A percentile compares a stretch with the other conserved stretches of the same genome.
Conservation (phyloP, 306 rosid species). For the Castanospermum australe region DNA sequence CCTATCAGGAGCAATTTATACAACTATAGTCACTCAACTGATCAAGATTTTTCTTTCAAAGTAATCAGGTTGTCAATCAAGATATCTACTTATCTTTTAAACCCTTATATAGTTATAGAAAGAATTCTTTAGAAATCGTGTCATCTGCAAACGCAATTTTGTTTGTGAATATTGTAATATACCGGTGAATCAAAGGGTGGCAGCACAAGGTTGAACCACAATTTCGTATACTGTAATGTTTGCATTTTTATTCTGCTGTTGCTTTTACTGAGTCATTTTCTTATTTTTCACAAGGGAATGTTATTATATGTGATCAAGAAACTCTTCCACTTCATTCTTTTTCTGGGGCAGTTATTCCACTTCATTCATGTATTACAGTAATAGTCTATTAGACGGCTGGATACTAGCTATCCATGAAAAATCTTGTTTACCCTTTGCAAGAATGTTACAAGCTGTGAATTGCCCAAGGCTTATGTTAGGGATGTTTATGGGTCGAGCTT, state of each 20-base stretch:
- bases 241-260: neutral
- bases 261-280: neutral
- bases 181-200: constrained; percentile 31
- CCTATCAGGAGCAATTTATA: constrained; percentile 21
- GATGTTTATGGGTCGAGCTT: too few relatives aligned
- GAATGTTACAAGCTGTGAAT: too few relatives aligned
- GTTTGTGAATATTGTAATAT: constrained; percentile 44
- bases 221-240: neutral
- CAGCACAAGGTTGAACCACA: constrained; percentile 23
- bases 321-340: too few relatives aligned
- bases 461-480: too few relatives aligned
- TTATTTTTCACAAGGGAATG: neutral
- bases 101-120: constrained; percentile 34
- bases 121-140: constrained; percentile 21
- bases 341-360: too few relatives aligned
- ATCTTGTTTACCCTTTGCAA: too few relatives aligned
- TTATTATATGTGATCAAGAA: neutral
- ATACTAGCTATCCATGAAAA: too few relatives aligned
- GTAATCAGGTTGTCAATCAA: constrained; percentile 30
- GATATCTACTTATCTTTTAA: constrained; percentile 7
- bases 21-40: constrained; percentile 16
- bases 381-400: too few relatives aligned
- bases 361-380: neutral
- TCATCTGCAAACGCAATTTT: constrained; percentile 33
- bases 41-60: constrained; percentile 38